These are phyloP conservation scores for Oxytropis ochrocephala DNA, from an alignment of 306 rosid species.

Conservation along the genomic window DNA sequence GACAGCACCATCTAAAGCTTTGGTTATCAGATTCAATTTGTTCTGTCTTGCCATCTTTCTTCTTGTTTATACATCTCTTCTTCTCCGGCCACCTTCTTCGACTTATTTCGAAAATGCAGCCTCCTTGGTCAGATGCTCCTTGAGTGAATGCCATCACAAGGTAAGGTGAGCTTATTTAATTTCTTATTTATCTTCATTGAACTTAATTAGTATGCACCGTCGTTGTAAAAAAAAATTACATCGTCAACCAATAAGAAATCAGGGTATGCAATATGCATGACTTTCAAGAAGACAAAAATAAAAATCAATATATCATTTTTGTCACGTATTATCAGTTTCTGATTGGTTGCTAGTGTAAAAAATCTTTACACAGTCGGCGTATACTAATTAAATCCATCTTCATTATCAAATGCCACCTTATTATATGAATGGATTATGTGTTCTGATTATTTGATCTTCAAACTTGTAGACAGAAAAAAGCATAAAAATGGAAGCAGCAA, in stretches of 20 bases:
- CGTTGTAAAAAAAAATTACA: too few relatives aligned
- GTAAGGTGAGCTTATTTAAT: conserved; percentile 99
- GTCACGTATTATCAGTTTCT: too few relatives aligned
- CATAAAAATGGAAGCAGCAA: conserved; percentile 57
- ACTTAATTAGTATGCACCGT: too few relatives aligned
- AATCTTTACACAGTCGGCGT: too few relatives aligned
- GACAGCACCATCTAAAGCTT: conserved; percentile 60
- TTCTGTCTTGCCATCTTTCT: conserved; percentile 57
- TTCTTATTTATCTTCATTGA: too few relatives aligned
- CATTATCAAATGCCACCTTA: too few relatives aligned
- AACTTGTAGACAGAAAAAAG: conserved; percentile 40
- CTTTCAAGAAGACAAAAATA: too few relatives aligned
- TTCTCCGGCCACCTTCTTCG: conserved; percentile 75
- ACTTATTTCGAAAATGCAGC: conserved; percentile 62
- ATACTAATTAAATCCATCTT: too few relatives aligned
- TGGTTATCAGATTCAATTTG: conserved; percentile 64
- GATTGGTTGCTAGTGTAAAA: too few relatives aligned
- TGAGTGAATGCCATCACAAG: conserved; percentile 79
- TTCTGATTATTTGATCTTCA: neutral
- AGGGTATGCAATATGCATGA: too few relatives aligned
- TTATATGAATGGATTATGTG: neutral
- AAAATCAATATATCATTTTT: too few relatives aligned
- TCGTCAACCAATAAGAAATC: too few relatives aligned
- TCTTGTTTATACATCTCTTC: conserved; percentile 48
- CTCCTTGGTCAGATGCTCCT: conserved; percentile 65